These are phyloP conservation scores for Leccinum holopus DNA, from an alignment of 1,284 basidiomycete species.

Conservation along the genomic window DNA sequence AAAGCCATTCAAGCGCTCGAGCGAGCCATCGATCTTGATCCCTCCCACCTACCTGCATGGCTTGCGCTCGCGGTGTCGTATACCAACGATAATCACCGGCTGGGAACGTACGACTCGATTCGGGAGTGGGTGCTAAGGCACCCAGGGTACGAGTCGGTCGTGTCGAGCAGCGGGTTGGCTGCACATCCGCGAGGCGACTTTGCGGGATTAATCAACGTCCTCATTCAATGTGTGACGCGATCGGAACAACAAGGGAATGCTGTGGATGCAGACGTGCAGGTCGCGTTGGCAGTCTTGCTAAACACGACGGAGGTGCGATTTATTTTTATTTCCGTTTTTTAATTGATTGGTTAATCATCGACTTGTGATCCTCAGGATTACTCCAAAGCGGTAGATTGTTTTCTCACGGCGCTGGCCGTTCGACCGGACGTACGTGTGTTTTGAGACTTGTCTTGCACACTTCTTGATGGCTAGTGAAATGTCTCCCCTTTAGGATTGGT, in stretches of 20 bases:
- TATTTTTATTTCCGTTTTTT: neutral
- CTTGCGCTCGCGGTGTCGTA: constrained; percentile 90
- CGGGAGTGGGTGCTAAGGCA: constrained; percentile 68
- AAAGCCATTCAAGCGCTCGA: constrained; percentile 87
- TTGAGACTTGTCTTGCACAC: neutral
- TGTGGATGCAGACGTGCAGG: constrained; percentile 93
- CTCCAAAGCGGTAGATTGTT: constrained; percentile 91
- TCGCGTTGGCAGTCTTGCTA: constrained; percentile 91
- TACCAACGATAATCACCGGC: constrained; percentile 86
- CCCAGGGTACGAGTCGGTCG: constrained; percentile 35
- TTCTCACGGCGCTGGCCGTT: constrained; percentile 83
- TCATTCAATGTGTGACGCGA: constrained; percentile 68
- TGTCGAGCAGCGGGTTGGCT: constrained; percentile 41
- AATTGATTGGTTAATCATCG: neutral
- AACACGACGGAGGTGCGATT: constrained; percentile 80
- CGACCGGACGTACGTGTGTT: constrained; percentile 72
- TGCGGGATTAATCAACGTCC: constrained; percentile 52
- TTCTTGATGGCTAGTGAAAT: neutral
- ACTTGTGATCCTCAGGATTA: constrained; percentile 66
- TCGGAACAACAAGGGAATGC: constrained; percentile 30
- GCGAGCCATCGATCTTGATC: constrained; percentile 81
- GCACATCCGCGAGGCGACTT: constrained; percentile 42
- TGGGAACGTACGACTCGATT: constrained; percentile 76
- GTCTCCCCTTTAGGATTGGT: constrained; percentile 72
- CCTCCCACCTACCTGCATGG: constrained; percentile 77